phyloP scores from a whole-genome alignment of 1,284 basidiomycete genomes.

The Takashimella tepidaria region DNA sequence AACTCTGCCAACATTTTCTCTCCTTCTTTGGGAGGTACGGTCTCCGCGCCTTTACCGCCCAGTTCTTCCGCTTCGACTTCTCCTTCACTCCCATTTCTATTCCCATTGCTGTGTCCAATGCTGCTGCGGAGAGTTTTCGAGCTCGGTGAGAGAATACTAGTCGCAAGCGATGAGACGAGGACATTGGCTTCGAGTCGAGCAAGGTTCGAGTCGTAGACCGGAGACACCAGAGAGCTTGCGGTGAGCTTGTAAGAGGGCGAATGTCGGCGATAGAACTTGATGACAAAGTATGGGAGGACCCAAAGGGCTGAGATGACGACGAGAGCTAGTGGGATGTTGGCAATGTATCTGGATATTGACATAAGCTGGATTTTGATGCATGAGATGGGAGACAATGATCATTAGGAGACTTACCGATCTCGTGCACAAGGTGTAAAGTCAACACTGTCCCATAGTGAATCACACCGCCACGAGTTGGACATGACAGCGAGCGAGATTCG shows the following conservation, averaged over 20 bases:
- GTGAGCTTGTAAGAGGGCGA: conserved; percentile 6
- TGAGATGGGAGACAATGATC: not conserved
- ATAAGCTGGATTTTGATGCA: not conserved
- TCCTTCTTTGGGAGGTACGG: conserved; percentile 18
- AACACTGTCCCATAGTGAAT: conserved; percentile 45
- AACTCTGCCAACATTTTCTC: conserved; percentile 31
- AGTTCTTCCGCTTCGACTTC: not conserved
- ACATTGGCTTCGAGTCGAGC: conserved; percentile 38
- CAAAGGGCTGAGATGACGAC: conserved; percentile 24
- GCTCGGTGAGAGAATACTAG: conserved; percentile 18
- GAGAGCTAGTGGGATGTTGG: conserved; percentile 34
- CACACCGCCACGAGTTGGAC: not conserved
- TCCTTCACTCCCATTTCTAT: not conserved
- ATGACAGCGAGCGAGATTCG: no score
- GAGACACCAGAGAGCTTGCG: conserved; percentile 23
- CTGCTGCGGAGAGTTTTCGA: not conserved
- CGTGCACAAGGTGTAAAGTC: conserved; percentile 48
- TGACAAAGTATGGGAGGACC: conserved; percentile 15
- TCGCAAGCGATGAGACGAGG: conserved; percentile 31
- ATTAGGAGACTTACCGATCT: conserved; percentile 29
- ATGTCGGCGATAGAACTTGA: not conserved
- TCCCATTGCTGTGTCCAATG: not conserved
- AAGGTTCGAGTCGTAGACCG: conserved; percentile 26
- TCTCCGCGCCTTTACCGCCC: not conserved
- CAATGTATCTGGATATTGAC: conserved; percentile 25